These are phyloP conservation scores for Wickerhamiella azyma DNA, from an alignment of 805 yeast species.

Conservation along the genomic window DNA sequence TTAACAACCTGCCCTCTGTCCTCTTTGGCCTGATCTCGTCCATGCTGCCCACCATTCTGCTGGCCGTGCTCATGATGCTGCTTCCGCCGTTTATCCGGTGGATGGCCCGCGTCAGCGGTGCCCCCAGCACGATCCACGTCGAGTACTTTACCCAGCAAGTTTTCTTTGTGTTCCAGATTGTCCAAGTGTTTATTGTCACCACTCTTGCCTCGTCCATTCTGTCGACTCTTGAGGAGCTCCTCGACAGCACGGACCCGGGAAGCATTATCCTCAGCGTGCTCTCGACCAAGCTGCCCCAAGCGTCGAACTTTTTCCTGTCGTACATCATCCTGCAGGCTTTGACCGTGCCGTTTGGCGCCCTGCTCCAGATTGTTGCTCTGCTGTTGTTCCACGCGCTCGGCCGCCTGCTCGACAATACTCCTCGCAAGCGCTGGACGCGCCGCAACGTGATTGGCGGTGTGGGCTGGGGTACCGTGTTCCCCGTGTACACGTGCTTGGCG, in stretches of 20 bases:
- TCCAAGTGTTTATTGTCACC: slow-evolving; percentile 74
- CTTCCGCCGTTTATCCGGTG: slow-evolving; percentile 73
- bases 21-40: slow-evolving; percentile 79
- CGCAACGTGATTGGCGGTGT: slow-evolving; percentile 49
- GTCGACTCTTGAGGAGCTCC: slow-evolving; percentile 55
- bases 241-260: slow-evolving; percentile 58
- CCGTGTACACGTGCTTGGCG: slow-evolving; percentile 59
- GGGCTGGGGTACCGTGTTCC: slow-evolving; percentile 73
- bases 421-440: slow-evolving; percentile 84
- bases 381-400: slow-evolving; percentile 61
- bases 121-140: slow-evolving; percentile 52
- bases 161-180: slow-evolving; percentile 81
- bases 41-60: slow-evolving; percentile 66
- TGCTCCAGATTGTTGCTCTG: slow-evolving; percentile 64
- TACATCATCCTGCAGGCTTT: slow-evolving; percentile 75
- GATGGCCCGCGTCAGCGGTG: slow-evolving; percentile 65
- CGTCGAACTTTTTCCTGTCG: slow-evolving; percentile 79
- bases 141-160: slow-evolving; percentile 78
- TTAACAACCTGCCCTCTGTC: slow-evolving; percentile 54
- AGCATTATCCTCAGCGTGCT: slow-evolving; percentile 39
- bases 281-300: slow-evolving; percentile 68
- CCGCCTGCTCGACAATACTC: slow-evolving; percentile 64
- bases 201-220: slow-evolving; percentile 78
- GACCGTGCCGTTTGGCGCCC: slow-evolving; percentile 56
- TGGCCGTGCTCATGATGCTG: slow-evolving; percentile 71